Evolutionary conservation across 257 asterid genomes (phyloP).

Genomic region (Apocynum venetum): DNA sequence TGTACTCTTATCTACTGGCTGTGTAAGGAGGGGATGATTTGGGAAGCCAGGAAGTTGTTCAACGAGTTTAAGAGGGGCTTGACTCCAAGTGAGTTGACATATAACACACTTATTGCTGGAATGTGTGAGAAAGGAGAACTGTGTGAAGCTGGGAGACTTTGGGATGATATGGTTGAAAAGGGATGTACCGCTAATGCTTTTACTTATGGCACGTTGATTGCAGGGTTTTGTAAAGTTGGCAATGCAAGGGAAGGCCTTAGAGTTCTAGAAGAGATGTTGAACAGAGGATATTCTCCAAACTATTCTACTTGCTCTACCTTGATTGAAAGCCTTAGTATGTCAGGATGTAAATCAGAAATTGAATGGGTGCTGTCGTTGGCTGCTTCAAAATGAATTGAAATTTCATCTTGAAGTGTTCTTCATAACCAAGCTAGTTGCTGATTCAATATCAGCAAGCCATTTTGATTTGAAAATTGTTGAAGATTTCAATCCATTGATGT

Average conservation of each 20-base stretch:
- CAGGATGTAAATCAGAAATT: constrained; percentile 42
- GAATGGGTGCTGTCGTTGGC: constrained; percentile 41
- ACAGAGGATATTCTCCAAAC: constrained; percentile 47
- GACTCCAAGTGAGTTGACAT: constrained; percentile 70
- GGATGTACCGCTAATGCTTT: constrained; percentile 72
- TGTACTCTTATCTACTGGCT: constrained; percentile 84
- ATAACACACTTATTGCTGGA: constrained; percentile 74
- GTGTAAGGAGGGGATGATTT: constrained; percentile 69
- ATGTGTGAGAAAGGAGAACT: constrained; percentile 85
- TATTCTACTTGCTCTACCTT: constrained; percentile 59
- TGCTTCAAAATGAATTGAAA: constrained; percentile 30
- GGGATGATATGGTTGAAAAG: constrained; percentile 90
- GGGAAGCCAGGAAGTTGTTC: constrained; percentile 74
- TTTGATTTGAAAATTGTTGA: neutral
- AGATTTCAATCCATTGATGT: neutral
- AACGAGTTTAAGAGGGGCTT: constrained; percentile 77
- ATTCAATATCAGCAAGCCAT: neutral
- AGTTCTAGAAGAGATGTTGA: constrained; percentile 78
- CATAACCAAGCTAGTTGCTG: neutral
- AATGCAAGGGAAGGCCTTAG: constrained; percentile 61
- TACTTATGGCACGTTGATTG: constrained; percentile 67
- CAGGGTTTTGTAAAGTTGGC: constrained; percentile 71
- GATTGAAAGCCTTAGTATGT: constrained; percentile 46
- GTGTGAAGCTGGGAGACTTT: constrained; percentile 81
- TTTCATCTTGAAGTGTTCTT: constrained; percentile 39